Conservation (phyloP, 2,329 filamentous ascomycete species). For the Aspergillus novofumigatus region DNA sequence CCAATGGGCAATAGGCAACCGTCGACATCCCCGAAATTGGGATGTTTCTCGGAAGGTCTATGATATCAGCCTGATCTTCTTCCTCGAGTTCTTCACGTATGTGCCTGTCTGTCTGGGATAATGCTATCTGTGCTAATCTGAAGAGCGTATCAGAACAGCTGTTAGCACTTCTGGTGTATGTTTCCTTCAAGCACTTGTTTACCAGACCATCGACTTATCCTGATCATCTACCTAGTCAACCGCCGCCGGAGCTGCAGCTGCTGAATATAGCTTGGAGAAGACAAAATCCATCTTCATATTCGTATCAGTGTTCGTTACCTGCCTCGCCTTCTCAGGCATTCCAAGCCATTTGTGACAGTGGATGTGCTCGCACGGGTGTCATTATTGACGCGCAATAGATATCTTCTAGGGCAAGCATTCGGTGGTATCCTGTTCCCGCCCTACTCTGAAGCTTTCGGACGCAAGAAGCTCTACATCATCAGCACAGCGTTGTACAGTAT, state of each 20-base stretch:
- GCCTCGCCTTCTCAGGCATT: background rate
- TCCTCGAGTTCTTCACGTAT: conserved; percentile 33
- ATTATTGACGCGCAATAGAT: conserved; percentile 17
- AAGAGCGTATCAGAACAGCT: conserved; percentile 23
- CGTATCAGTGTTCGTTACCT: conserved; percentile 15
- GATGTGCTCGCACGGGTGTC: background rate
- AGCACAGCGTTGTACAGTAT: conserved; percentile 27
- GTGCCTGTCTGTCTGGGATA: background rate
- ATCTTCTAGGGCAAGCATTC: conserved; percentile 30
- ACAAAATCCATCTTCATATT: conserved; percentile 31
- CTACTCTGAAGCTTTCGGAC: conserved; percentile 37
- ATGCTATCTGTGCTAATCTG: conserved; percentile 8
- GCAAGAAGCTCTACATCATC: conserved; percentile 33
- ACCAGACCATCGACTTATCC: background rate
- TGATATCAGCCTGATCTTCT: conserved; percentile 24
- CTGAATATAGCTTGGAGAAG: conserved; percentile 22
- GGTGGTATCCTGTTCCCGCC: conserved; percentile 35
- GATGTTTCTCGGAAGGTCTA: conserved; percentile 22
- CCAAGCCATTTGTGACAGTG: background rate
- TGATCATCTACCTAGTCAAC: conserved; percentile 19
- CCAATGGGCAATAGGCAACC: conserved; percentile 27
- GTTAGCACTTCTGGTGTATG: conserved; percentile 33
- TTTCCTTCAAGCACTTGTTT: background rate
- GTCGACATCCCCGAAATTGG: conserved; percentile 32
- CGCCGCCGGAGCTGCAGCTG: conserved; percentile 22